phyloP scores from a whole-genome alignment of 768 basidiomycete species.

The Pulveroboletus sp. region DNA sequence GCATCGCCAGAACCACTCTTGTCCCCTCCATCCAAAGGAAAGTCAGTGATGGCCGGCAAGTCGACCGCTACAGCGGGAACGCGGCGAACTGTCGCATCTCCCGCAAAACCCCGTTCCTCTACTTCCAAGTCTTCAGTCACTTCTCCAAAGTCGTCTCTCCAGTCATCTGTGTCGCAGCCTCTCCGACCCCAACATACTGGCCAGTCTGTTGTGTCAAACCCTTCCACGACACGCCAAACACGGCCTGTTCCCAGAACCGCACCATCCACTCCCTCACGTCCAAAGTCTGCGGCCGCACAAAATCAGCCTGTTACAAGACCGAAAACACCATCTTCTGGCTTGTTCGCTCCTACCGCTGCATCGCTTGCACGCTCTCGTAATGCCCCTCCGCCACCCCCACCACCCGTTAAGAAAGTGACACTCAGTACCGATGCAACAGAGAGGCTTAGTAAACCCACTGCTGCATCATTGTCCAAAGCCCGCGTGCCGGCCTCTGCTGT shows the following conservation, averaged over 20 bases:
- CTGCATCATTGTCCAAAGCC: slow-evolving; percentile 67
- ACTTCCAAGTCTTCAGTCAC: slow-evolving; percentile 17
- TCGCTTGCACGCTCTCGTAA: slow-evolving; percentile 71
- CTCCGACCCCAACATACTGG: slow-evolving; percentile 41
- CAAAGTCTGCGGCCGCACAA: slow-evolving; percentile 34
- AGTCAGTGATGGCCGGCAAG: slow-evolving; percentile 15
- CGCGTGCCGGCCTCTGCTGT: slow-evolving; percentile 32
- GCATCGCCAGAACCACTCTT: slow-evolving; percentile 19
- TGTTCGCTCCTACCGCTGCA: slow-evolving; percentile 82
- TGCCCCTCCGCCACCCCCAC: slow-evolving; percentile 43
- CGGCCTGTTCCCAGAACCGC: slow-evolving; percentile 28
- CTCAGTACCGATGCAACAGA: slow-evolving; percentile 55
- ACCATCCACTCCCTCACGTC: slow-evolving; percentile 32
- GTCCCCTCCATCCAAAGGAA: slow-evolving; percentile 21
- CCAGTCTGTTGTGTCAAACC: slow-evolving; percentile 35
- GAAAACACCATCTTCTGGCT: slow-evolving; percentile 63
- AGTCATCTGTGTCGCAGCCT: slow-evolving; percentile 36
- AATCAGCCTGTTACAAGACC: slow-evolving; percentile 33
- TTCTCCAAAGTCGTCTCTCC: slow-evolving; percentile 29
- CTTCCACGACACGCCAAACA: slow-evolving; percentile 26
- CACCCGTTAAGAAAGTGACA: slow-evolving; percentile 53
- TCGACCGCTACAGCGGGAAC: slow-evolving; percentile 22
- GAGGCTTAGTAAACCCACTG: slow-evolving; percentile 79
- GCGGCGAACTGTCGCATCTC: slow-evolving; percentile 15
- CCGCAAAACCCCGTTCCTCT: slow-evolving; percentile 32